These are phyloP conservation scores for Kwoniella heveanensis DNA, from an alignment of 768 basidiomycete genomes.

Conservation along the genomic window DNA sequence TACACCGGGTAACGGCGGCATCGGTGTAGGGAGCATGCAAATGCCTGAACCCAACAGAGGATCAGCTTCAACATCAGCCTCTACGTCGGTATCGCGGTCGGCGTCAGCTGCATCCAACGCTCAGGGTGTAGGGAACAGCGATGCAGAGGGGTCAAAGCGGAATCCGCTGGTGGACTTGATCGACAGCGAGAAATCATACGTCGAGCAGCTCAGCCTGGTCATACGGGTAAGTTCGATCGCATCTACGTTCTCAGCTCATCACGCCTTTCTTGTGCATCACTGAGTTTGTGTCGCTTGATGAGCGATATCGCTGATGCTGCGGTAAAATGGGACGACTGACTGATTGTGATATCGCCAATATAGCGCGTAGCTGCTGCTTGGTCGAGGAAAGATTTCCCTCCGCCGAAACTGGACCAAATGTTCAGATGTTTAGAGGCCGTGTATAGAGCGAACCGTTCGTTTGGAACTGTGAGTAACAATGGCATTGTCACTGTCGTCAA, in stretches of 20 bases:
- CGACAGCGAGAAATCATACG: constrained; percentile 88
- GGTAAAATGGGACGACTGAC: neutral
- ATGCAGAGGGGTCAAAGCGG: constrained; percentile 31
- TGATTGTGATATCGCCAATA: neutral
- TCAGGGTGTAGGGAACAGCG: neutral
- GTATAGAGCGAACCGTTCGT: constrained; percentile 83
- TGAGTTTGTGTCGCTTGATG: too few species aligned
- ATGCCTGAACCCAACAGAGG: constrained; percentile 26
- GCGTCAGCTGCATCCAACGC: constrained; percentile 6
- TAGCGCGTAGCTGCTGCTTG: constrained; percentile 98
- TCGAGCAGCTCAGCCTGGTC: constrained; percentile 82
- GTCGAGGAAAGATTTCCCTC: constrained; percentile 92
- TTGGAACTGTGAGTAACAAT: constrained; percentile 72
- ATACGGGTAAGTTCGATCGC: constrained; percentile 73
- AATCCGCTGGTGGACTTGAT: constrained; percentile 91
- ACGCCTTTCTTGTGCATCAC: too few species aligned
- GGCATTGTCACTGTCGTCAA: neutral
- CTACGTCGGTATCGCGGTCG: constrained; percentile 12
- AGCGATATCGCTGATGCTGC: too few species aligned
- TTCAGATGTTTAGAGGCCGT: constrained; percentile 90
- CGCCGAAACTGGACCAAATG: constrained; percentile 86
- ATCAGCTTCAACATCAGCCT: neutral
- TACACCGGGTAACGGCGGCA: neutral
- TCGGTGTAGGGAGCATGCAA: constrained; percentile 7
- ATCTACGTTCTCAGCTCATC: too few species aligned